A percentile compares a stretch with the other conserved stretches of the same genome.
phyloP scores from a whole-genome alignment of 768 basidiomycete genomes.

The Leccinum olivaceopallidum region DNA sequence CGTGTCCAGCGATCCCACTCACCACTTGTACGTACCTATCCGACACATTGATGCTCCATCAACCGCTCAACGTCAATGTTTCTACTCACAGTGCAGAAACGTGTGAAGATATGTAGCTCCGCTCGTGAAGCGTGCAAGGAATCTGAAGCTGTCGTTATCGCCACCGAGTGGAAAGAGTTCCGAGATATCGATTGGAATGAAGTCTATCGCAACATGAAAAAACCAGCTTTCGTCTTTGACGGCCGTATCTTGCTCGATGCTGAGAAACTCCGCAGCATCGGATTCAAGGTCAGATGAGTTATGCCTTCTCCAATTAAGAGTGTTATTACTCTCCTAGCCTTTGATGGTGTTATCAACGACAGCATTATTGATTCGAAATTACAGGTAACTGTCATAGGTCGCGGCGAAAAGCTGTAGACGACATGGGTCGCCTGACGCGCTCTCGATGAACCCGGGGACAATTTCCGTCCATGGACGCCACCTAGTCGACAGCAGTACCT shows the following conservation, averaged over 20 bases:
- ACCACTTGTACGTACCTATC: slow-evolving; percentile 58
- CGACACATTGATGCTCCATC: background rate
- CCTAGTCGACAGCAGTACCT: slow-evolving; percentile 8
- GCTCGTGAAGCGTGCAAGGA: slow-evolving; percentile 87
- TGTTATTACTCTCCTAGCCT: background rate
- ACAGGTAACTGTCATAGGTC: slow-evolving; percentile 62
- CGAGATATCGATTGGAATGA: slow-evolving; percentile 85
- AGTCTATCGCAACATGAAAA: slow-evolving; percentile 88
- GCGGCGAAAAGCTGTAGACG: slow-evolving; percentile 43
- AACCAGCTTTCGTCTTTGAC: slow-evolving; percentile 99
- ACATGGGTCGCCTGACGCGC: background rate
- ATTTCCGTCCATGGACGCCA: slow-evolving; percentile 11
- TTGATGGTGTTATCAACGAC: slow-evolving; percentile 11
- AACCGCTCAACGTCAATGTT: background rate
- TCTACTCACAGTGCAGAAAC: slow-evolving; percentile 69
- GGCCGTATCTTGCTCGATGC: slow-evolving; percentile 87
- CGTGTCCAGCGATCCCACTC: slow-evolving; percentile 60
- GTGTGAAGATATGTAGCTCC: slow-evolving; percentile 73
- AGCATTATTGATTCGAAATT: slow-evolving; percentile 4
- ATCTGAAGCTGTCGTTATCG: slow-evolving; percentile 92
- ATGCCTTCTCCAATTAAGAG: background rate
- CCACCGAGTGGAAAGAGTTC: slow-evolving; percentile 99
- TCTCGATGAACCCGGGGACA: background rate
- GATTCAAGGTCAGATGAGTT: slow-evolving; percentile 67
- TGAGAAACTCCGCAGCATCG: slow-evolving; percentile 76